Evolutionary conservation across 768 basidiomycete species (phyloP), one percentile per base, ranked within the genome.

Genomic region (Lentinula raphanica): DNA sequence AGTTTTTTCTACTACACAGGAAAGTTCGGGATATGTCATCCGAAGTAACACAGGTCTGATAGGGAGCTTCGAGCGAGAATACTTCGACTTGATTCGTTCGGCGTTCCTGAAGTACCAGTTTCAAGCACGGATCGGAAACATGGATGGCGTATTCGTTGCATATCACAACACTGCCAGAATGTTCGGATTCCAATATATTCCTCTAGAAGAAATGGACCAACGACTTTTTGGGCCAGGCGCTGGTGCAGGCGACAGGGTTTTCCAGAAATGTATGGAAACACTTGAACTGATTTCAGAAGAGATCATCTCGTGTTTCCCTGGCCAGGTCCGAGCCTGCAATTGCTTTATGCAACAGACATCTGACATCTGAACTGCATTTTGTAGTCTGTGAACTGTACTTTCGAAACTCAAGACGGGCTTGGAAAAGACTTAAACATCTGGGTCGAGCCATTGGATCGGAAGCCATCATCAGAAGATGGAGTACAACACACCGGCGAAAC

Each of bases 81-180:
- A 94, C 66, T 97, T 94, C 69, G 96, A 99, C 67, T 83, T 99
- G 39, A 86, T 95, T 63, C 84, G 96, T 4, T 88, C 92, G 13
- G 95, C 93, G 1, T 96, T 98, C 75, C 78, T 99, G 56, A 98
- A 98, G 75, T 98, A 93, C 69, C 94, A 92, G 62, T 88, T 98
- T 75, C 96, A 99, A 78, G 95, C 83, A 2, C 87, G 96, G 4
- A 98, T 99, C 60, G 96, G 96, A 8, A 85, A 88, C 67, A 98
- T 98, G 96, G 94, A 97, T 66, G 96, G 96, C 15, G 88, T 98
- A 7, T 78, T 94, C 59, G 84, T 93, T 38, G 86, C 92, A 21
- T 92, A 90, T 66, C 91, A 93, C 66, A 97, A 96, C 61, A 95
- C 92, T 0, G 82, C 83, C 6, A 80, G 82, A 17, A 82, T 97